Base-by-base conservation (phyloP, 768 basidiomycete genomes). In the Xanthoconium stramineum region DNA sequence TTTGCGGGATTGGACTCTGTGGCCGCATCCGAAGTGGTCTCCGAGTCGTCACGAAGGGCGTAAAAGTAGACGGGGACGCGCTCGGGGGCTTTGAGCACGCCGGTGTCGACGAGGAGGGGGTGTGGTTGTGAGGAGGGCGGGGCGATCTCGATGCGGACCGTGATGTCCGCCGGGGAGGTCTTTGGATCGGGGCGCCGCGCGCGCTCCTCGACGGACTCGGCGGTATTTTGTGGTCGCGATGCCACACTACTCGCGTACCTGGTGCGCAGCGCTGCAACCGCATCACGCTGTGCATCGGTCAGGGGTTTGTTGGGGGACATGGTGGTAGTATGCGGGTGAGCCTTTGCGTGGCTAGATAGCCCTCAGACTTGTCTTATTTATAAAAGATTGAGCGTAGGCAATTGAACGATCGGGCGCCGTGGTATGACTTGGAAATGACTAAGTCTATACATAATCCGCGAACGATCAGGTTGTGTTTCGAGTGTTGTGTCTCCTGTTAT, bases 11-110 rank as follows among this genome's bases (percentile, higher is more conserved):
- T 20, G 0, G 38, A 17, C 24, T 24, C 4, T 2, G 24, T 24
- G 4, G 2, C 24, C 4, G 24, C 24, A 12, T 20, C 36, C 6
- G 29, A 14, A 13, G 20, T 30, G 3, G 30, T 15, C 15, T 29
- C 30, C 3, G 35, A 6, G 11, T 1, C 3, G 28, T 19, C 17
- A 20, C 14, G 15, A 40, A 60, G 59, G 35, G 58, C 1, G 6
- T 45, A 70, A 30, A 66, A 68, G 24, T 52, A 68, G 39, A 69
- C 0, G 2, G 65, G 65, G 15, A 65, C 62, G 13, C 47, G 59
- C n/a, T 61, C 65, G 6, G 68, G 57, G 3, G 47, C 3, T 28
- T 40, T 64, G 29, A 67, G 47, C 2, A 38, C n/a, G 19, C 33
- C 6, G 15, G n/a, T 24, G 9, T 37, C 15, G 30, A 53, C 20